These are phyloP conservation scores for Zoysia matrella DNA, from an alignment of 202 grass and related monocot genomes.

Conservation along the genomic window DNA sequence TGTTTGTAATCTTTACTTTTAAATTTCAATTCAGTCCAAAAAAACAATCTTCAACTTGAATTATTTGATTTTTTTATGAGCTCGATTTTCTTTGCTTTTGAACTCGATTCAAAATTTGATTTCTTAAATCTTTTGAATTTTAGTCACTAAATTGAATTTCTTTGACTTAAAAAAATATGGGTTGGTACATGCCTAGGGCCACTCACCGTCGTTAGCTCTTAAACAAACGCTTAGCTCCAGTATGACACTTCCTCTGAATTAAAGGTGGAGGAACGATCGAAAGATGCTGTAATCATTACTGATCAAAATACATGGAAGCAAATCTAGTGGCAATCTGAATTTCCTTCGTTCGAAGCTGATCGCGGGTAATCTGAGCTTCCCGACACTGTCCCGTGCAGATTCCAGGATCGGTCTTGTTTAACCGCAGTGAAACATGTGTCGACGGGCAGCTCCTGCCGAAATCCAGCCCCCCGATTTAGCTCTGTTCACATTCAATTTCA, in stretches of 20 bases:
- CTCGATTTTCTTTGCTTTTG: too few species aligned
- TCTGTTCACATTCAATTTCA: slow-evolving; percentile 39
- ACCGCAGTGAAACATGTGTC: slow-evolving; percentile 25
- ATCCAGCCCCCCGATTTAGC: slow-evolving; percentile 28
- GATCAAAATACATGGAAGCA: background rate
- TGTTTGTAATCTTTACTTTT: too few species aligned
- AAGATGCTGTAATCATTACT: slow-evolving; percentile 2
- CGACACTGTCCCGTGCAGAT: background rate
- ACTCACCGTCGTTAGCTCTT: background rate
- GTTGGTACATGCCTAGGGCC: too few species aligned
- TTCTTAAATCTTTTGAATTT: too few species aligned
- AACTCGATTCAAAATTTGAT: too few species aligned
- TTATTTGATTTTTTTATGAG: too few species aligned
- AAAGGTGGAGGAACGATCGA: background rate
- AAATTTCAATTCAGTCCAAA: too few species aligned
- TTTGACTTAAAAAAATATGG: too few species aligned
- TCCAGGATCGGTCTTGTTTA: slow-evolving; percentile 16
- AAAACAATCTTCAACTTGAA: too few species aligned
- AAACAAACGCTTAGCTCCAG: background rate
- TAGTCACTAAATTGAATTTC: too few species aligned
- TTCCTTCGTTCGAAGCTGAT: background rate
- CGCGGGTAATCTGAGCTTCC: background rate
- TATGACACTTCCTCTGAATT: background rate
- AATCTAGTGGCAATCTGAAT: background rate
- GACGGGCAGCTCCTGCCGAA: background rate